Percentiles rank a stretch among this genome's conserved stretches.
Evolutionary conservation across 345 rosid genomes (phyloP).

Genomic region (Turritis glabra): DNA sequence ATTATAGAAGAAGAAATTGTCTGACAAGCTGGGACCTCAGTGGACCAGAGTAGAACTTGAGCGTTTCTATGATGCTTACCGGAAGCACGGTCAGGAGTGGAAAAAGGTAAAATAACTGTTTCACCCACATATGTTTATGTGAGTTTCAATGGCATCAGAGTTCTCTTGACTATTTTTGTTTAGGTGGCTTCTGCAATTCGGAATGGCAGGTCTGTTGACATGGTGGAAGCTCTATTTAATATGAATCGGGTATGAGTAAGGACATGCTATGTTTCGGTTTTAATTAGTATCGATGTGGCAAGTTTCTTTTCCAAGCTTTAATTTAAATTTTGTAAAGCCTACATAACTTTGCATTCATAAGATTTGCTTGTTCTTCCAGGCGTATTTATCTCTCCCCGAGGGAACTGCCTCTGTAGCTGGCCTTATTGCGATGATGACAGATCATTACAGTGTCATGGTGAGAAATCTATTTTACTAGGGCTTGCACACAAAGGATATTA

Average conservation of each 20-base stretch:
- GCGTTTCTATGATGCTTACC: constrained; percentile 82
- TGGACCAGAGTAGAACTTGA: constrained; percentile 89
- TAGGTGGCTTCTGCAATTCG: constrained; percentile 70
- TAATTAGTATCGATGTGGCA: background rate
- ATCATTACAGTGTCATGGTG: constrained; percentile 90
- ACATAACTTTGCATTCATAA: background rate
- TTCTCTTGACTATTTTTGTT: constrained; percentile 16
- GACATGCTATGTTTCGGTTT: background rate
- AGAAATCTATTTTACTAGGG: constrained; percentile 25
- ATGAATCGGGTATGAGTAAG: constrained; percentile 65
- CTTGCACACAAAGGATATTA: background rate
- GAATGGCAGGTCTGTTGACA: constrained; percentile 71
- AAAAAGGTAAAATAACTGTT: constrained; percentile 53
- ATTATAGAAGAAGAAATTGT: constrained; percentile 65
- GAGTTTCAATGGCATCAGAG: background rate
- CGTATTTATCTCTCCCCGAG: constrained; percentile 92
- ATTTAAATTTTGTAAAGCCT: background rate
- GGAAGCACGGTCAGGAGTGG: constrained; percentile 90
- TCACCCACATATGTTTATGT: background rate
- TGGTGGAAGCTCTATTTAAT: constrained; percentile 88
- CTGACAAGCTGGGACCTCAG: constrained; percentile 88
- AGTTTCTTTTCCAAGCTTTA: background rate
- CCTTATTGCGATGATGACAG: constrained; percentile 97
- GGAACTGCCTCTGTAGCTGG: constrained; percentile 95
- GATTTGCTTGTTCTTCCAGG: constrained; percentile 51